These are phyloP conservation scores for Amylocarpus encephaloides DNA, from an alignment of 2,329 filamentous ascomycete genomes.

Conservation along the genomic window DNA sequence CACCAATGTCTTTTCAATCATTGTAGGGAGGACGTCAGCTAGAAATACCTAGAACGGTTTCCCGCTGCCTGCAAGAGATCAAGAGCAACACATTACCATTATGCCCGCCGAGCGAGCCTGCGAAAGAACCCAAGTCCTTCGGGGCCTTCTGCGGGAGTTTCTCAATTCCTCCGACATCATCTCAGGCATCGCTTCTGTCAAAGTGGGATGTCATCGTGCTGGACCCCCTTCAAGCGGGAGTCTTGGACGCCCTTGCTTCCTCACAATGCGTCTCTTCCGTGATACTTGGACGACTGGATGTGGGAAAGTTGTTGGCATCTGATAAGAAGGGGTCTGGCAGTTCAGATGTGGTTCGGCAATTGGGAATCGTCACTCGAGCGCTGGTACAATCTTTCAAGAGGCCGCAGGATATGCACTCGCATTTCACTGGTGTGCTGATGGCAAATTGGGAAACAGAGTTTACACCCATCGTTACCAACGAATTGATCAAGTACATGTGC, in stretches of 20 bases:
- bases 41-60: not conserved
- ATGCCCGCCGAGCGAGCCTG: not conserved
- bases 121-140: conserved; percentile 31
- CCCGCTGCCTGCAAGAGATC: not conserved
- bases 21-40: not conserved
- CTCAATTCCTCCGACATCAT: conserved; percentile 24
- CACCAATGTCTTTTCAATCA: not conserved
- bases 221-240: conserved; percentile 34
- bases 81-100: not conserved
- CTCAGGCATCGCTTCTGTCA: conserved; percentile 29
- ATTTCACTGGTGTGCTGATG: conserved; percentile 37
- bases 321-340: not conserved
- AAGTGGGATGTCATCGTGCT: conserved; percentile 37
- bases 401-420: not conserved
- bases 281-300: conserved; percentile 10
- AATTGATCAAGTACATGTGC: conserved; percentile 27
- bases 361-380: conserved; percentile 3
- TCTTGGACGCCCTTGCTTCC: conserved; percentile 27
- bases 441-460: conserved; percentile 35
- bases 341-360: not conserved
- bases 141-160: conserved; percentile 37
- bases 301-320: conserved; percentile 6
- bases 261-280: not conserved
- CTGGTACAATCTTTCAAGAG: conserved; percentile 2
- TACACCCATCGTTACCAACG: conserved; percentile 25